Percentiles rank a stretch among this genome's conserved stretches.
Evolutionary conservation across 768 basidiomycete species (phyloP).

Genomic region (Pholiota molesta): DNA sequence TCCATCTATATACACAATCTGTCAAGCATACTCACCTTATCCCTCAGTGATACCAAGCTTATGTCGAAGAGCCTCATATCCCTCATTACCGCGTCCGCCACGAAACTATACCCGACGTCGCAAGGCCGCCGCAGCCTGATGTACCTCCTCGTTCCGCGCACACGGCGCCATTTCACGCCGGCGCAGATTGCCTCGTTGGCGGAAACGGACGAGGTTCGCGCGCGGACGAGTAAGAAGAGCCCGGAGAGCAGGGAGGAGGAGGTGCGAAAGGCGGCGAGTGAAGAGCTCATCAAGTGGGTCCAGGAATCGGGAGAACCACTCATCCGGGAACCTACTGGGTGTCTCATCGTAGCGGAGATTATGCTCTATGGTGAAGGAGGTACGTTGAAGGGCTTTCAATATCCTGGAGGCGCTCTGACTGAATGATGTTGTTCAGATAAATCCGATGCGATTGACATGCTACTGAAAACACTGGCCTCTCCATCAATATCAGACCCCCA

Average conservation of each 20-base stretch:
- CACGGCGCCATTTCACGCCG: constrained; percentile 86
- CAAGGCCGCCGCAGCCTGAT: constrained; percentile 85
- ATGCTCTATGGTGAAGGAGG: constrained; percentile 88
- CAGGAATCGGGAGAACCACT: constrained; percentile 61
- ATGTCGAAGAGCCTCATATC: constrained; percentile 77
- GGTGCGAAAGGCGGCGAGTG: constrained; percentile 73
- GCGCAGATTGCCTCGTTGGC: constrained; percentile 71
- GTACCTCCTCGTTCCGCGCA: constrained; percentile 82
- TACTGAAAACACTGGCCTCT: constrained; percentile 58
- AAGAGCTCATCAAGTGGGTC: constrained; percentile 73
- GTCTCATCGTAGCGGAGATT: constrained; percentile 76
- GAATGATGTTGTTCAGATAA: constrained; percentile 59
- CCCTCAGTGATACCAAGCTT: constrained; percentile 84
- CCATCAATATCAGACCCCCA: constrained; percentile 67
- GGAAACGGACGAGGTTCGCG: constrained; percentile 70
- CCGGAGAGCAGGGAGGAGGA: constrained; percentile 63
- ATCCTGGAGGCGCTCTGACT: neutral
- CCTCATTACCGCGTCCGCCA: constrained; percentile 62
- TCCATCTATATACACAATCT: neutral
- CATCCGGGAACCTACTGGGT: constrained; percentile 77
- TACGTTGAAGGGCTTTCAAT: constrained; percentile 26
- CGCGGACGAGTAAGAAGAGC: constrained; percentile 86
- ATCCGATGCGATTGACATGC: constrained; percentile 55
- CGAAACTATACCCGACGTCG: constrained; percentile 57
- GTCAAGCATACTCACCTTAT: neutral